A percentile compares a stretch with the other conserved stretches of the same genome.
These are phyloP conservation scores for Botryotinia narcissicola DNA, from an alignment of 2,329 filamentous ascomycete genomes.

Conservation along the genomic window DNA sequence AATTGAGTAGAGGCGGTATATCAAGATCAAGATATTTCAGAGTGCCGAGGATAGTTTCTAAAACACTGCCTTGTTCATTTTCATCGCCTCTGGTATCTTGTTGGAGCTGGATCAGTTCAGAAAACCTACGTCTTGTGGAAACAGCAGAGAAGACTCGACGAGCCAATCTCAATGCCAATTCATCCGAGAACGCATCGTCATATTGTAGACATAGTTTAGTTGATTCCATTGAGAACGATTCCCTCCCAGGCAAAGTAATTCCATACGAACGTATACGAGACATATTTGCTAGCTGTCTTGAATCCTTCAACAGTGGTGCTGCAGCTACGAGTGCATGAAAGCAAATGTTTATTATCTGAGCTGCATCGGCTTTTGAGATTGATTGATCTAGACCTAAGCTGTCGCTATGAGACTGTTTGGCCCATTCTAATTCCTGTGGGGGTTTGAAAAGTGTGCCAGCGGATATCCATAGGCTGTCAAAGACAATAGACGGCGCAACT, in stretches of 20 bases:
- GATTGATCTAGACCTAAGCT: slow-evolving; percentile 18
- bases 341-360: slow-evolving; percentile 50
- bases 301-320: slow-evolving; percentile 44
- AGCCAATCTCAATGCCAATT: slow-evolving; percentile 58
- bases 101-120: slow-evolving; percentile 35
- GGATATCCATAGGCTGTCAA: slow-evolving; percentile 64
- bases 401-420: slow-evolving; percentile 25
- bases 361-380: slow-evolving; percentile 35
- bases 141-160: slow-evolving; percentile 58
- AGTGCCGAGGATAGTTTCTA: slow-evolving; percentile 40
- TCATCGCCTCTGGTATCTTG: slow-evolving; percentile 29
- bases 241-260: slow-evolving; percentile 46
- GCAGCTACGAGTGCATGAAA: slow-evolving; percentile 61
- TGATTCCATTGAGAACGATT: slow-evolving; percentile 48
- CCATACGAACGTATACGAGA: slow-evolving; percentile 53
- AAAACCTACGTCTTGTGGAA: slow-evolving; percentile 35
- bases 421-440: slow-evolving; percentile 40
- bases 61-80: slow-evolving; percentile 28
- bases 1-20: slow-evolving; percentile 43
- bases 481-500: slow-evolving; percentile 55
- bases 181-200: slow-evolving; percentile 61
- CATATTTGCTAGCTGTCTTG: slow-evolving; percentile 52
- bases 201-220: slow-evolving; percentile 55
- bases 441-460: slow-evolving; percentile 57
- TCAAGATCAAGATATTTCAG: slow-evolving; percentile 43